These are phyloP conservation scores for Penicillium griseofulvum DNA, from an alignment of 2,329 filamentous ascomycete genomes.

Conservation along the genomic window DNA sequence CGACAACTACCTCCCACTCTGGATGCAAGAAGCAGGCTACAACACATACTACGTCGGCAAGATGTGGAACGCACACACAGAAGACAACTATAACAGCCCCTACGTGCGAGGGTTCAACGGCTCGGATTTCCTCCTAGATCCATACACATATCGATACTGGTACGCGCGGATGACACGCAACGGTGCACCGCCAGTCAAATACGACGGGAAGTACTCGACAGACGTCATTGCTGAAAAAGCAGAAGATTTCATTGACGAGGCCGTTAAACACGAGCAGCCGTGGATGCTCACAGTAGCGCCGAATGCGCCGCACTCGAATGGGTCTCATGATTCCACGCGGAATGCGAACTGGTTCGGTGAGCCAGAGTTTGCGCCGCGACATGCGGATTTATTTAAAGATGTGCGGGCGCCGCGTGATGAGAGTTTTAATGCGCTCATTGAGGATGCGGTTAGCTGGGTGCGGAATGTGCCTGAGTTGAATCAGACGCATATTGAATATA, in stretches of 20 bases:
- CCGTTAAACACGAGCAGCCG: slow-evolving; percentile 50
- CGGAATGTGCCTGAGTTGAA: slow-evolving; percentile 44
- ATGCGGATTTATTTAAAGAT: slow-evolving; percentile 59
- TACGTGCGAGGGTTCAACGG: slow-evolving; percentile 59
- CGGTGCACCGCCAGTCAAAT: slow-evolving; percentile 51
- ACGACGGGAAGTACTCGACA: slow-evolving; percentile 54
- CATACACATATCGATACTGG: slow-evolving; percentile 64
- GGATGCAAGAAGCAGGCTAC: slow-evolving; percentile 68
- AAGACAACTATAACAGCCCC: slow-evolving; percentile 60
- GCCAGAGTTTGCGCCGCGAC: slow-evolving; percentile 49
- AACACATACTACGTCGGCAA: slow-evolving; percentile 70
- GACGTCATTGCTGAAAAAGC: slow-evolving; percentile 61
- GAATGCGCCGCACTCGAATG: slow-evolving; percentile 61
- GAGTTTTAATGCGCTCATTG: slow-evolving; percentile 59
- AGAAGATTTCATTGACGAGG: slow-evolving; percentile 59
- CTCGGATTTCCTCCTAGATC: slow-evolving; percentile 62
- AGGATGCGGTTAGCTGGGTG: slow-evolving; percentile 49
- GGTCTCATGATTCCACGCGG: slow-evolving; percentile 15
- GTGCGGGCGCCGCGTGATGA: slow-evolving; percentile 58
- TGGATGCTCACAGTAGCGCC: slow-evolving; percentile 67
- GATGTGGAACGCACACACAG: slow-evolving; percentile 64
- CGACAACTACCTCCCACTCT: slow-evolving; percentile 65
- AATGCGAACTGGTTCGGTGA: slow-evolving; percentile 25
- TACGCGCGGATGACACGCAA: slow-evolving; percentile 63
- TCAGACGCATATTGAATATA: slow-evolving; percentile 47